These are phyloP conservation scores for Clitopilus hobsonii DNA, from an alignment of 768 basidiomycete genomes.

Conservation along the genomic window DNA sequence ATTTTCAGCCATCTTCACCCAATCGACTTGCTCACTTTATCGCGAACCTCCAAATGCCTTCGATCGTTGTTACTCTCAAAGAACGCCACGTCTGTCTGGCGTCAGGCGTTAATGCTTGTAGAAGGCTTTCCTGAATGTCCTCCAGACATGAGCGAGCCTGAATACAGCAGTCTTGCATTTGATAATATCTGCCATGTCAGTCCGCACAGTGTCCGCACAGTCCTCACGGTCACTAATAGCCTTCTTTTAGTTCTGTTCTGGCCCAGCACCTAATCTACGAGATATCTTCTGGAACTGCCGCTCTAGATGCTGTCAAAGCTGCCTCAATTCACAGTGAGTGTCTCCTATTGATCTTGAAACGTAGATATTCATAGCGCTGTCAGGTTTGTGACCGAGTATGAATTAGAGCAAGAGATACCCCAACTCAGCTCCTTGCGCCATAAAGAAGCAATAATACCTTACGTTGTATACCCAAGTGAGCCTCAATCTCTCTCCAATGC, in stretches of 20 bases:
- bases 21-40: constrained; percentile 38
- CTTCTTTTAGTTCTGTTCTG: constrained; percentile 15
- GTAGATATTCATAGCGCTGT: neutral
- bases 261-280: constrained; percentile 7
- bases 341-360: neutral
- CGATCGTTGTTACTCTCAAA: constrained; percentile 33
- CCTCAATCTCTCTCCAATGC: neutral
- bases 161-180: constrained; percentile 43
- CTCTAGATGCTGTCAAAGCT: constrained; percentile 26
- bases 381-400: constrained; percentile 22
- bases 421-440: neutral
- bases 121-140: constrained; percentile 37
- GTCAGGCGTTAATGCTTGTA: constrained; percentile 24
- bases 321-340: constrained; percentile 23
- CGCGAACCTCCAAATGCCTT: constrained; percentile 36
- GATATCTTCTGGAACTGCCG: constrained; percentile 27
- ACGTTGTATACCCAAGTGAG: constrained; percentile 1
- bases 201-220: constrained; percentile 5
- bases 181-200: constrained; percentile 39
- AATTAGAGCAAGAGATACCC: constrained; percentile 12
- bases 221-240: neutral
- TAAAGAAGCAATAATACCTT: neutral
- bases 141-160: constrained; percentile 35
- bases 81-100: constrained; percentile 33
- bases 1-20: constrained; percentile 40